Evolutionary conservation across 73 alveolate genomes (phyloP).

Genomic region (Paramecium bursaria): DNA sequence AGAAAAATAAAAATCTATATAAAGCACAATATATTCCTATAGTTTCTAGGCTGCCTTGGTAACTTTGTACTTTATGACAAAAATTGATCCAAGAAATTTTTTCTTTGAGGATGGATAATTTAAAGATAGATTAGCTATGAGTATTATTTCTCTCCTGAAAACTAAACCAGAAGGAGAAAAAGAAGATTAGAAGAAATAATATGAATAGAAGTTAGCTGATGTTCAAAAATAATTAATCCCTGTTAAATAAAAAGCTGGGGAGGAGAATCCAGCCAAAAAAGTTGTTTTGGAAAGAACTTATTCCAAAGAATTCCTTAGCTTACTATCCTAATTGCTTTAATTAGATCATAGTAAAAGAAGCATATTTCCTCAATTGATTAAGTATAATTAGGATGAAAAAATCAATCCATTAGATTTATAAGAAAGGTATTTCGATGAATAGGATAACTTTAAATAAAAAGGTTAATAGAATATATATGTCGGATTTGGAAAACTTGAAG

Average conservation of each 20-base stretch:
- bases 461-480: no score
- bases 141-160: no score
- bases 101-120: constrained; percentile 55
- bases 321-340: background rate
- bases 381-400: constrained; percentile 34
- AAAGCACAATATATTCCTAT: background rate
- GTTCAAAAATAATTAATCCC: no score
- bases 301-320: background rate
- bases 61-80: background rate
- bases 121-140: no score
- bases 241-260: no score
- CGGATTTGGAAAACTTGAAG: constrained; percentile 26
- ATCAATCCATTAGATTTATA: constrained; percentile 32
- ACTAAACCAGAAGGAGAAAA: no score
- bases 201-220: no score
- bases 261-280: no score
- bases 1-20: background rate
- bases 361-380: background rate
- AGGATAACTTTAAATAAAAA: background rate
- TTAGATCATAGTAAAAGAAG: constrained; percentile 36
- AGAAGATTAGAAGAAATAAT: no score
- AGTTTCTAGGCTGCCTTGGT: constrained; percentile 7
- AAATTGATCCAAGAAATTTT: constrained; percentile 23
- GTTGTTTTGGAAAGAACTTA: background rate
- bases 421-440: background rate